Evolutionary conservation across 106 monocot species (phyloP).

Genomic region (Narthecium ossifragum): DNA sequence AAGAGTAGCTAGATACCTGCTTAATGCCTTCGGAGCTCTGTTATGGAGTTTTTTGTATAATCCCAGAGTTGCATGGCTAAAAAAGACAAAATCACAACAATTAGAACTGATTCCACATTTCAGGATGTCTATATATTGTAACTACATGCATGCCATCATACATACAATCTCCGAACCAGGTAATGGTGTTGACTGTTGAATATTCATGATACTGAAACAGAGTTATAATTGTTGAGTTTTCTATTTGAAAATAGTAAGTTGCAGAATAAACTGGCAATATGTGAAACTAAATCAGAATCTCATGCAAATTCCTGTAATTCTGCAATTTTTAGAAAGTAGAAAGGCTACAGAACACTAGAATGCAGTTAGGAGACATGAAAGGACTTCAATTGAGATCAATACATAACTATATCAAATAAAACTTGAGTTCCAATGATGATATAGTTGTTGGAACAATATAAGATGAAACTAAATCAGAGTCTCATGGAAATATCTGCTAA

Average conservation of each 20-base stretch:
- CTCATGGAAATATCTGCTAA: background rate
- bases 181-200: background rate
- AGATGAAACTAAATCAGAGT: background rate
- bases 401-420: background rate
- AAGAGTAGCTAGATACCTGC: constrained; percentile 35
- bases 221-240: background rate
- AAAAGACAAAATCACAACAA: constrained; percentile 1
- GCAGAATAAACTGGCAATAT: background rate
- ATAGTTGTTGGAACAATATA: background rate
- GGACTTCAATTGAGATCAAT: background rate
- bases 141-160: too few relatives aligned
- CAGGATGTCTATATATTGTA: too few relatives aligned
- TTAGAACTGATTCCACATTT: background rate
- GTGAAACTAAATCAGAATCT: too few relatives aligned
- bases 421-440: background rate
- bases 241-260: background rate
- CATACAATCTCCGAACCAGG: background rate
- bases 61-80: constrained; percentile 94
- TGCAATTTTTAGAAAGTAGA: too few relatives aligned
- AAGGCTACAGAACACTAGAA: too few relatives aligned
- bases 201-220: background rate
- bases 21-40: constrained; percentile 87
- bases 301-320: too few relatives aligned
- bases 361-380: too few relatives aligned
- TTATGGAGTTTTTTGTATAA: constrained; percentile 80